A percentile compares a stretch with the other conserved stretches of the same genome.
Conservation (phyloP, 2,329 filamentous ascomycete species). For the Colletotrichum paranaense region DNA sequence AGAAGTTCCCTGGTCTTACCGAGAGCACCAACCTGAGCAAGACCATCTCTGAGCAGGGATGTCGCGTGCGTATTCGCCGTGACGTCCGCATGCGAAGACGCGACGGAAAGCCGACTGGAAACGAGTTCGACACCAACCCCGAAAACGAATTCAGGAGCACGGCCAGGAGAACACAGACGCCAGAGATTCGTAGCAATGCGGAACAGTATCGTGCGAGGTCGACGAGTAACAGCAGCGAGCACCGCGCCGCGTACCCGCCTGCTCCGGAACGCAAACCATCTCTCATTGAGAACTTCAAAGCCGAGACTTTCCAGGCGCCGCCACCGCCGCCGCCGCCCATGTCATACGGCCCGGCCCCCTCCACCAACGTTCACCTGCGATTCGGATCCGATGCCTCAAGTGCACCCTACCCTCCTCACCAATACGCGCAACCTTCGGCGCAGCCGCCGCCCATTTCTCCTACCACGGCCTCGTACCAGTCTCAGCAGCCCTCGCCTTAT, state of each 20-base stretch:
- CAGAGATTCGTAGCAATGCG: slow-evolving; percentile 34
- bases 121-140: slow-evolving; percentile 68
- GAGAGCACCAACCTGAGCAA: slow-evolving; percentile 91
- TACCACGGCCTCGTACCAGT: slow-evolving; percentile 45
- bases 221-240: slow-evolving; percentile 68
- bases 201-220: slow-evolving; percentile 63
- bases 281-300: slow-evolving; percentile 48
- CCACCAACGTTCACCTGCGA: slow-evolving; percentile 43
- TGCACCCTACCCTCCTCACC: slow-evolving; percentile 51
- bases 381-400: slow-evolving; percentile 50
- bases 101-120: slow-evolving; percentile 72
- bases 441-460: slow-evolving; percentile 48
- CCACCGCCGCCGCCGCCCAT: slow-evolving; percentile 44
- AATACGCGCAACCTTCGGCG: slow-evolving; percentile 41
- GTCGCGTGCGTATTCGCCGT: slow-evolving; percentile 92
- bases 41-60: slow-evolving; percentile 94
- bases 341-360: slow-evolving; percentile 44
- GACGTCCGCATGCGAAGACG: slow-evolving; percentile 93
- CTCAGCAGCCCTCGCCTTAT: slow-evolving; percentile 54
- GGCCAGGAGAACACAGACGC: slow-evolving; percentile 42
- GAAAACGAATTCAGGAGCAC: slow-evolving; percentile 64
- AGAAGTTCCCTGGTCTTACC: slow-evolving; percentile 95
- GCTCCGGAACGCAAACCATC: slow-evolving; percentile 58
- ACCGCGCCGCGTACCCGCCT: slow-evolving; percentile 53
- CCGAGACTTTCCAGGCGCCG: slow-evolving; percentile 56